These are phyloP conservation scores for Aspergillus indologenus DNA, from an alignment of 495 filamentous ascomycete species.

Conservation along the genomic window DNA sequence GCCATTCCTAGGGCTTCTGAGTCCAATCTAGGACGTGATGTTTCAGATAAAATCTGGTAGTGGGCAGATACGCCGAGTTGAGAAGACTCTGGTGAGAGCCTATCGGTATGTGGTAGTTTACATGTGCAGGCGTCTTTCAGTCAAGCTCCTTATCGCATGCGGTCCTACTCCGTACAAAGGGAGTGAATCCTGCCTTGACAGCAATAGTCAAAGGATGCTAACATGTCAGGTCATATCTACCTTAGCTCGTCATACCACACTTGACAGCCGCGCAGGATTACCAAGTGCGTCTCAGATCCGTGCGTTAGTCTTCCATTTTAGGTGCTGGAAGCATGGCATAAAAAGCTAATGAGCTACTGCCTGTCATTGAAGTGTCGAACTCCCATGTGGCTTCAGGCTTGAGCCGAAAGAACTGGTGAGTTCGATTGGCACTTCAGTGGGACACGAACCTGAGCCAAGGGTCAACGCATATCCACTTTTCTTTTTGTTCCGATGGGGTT, in stretches of 20 bases:
- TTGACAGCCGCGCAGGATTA: conserved; percentile 12
- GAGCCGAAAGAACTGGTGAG: background rate
- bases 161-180: background rate
- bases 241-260: conserved; percentile 12
- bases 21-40: too few relatives aligned
- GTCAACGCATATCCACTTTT: background rate
- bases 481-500: too few relatives aligned
- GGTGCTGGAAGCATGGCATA: conserved; percentile 6
- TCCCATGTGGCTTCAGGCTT: background rate
- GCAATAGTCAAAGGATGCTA: background rate
- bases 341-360: background rate
- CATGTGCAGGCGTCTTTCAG: background rate
- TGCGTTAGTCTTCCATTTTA: background rate
- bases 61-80: too few relatives aligned
- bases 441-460: background rate
- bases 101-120: too few relatives aligned
- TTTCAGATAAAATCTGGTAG: too few relatives aligned
- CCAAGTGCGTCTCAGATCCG: conserved; percentile 4
- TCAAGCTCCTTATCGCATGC: background rate
- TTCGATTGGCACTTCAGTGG: background rate
- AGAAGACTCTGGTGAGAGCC: too few relatives aligned
- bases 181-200: background rate
- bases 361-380: background rate
- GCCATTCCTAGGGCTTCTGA: too few relatives aligned
- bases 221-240: conserved; percentile 8